Evolutionary conservation across 2,329 filamentous ascomycete species (phyloP).

Genomic region (Diaporthe ampelina): DNA sequence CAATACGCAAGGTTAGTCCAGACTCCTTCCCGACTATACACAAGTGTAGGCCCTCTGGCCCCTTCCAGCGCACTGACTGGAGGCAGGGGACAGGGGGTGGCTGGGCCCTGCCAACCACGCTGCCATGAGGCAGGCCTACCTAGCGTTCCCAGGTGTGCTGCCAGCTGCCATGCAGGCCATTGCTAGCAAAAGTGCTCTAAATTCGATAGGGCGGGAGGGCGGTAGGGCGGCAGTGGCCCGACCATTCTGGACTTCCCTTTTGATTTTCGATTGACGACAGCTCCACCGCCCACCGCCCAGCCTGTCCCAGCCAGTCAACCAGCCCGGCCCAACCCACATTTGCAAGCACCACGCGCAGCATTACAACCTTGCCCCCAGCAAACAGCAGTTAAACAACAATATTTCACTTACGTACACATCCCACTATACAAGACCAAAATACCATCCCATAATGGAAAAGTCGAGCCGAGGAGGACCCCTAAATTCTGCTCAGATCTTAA

Average conservation of each 20-base stretch:
- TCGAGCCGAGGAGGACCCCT: constrained; percentile 20
- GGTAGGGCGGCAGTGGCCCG: constrained; percentile 24
- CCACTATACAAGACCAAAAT: neutral
- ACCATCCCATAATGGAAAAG: neutral
- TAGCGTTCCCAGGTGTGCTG: too few species aligned
- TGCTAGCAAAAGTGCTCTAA: neutral
- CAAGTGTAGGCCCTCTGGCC: neutral
- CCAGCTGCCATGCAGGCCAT: too few species aligned
- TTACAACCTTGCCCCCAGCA: constrained; percentile 5
- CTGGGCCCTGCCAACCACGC: constrained; percentile 1
- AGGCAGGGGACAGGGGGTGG: constrained; percentile 21
- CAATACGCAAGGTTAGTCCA: constrained; percentile 5
- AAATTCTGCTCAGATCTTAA: constrained; percentile 23
- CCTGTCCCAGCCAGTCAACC: neutral
- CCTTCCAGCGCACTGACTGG: neutral
- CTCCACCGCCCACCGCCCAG: neutral
- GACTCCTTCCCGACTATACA: neutral
- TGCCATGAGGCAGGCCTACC: neutral
- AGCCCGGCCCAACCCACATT: neutral
- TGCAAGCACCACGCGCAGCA: neutral
- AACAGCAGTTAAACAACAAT: neutral
- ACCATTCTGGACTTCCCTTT: neutral
- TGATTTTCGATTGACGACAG: constrained; percentile 19
- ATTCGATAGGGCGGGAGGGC: neutral
- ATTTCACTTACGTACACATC: neutral